Percentiles rank a stretch among this genome's conserved stretches.
Conservation (phyloP, 805 yeast genomes). For the Starmerella riodocensis region DNA sequence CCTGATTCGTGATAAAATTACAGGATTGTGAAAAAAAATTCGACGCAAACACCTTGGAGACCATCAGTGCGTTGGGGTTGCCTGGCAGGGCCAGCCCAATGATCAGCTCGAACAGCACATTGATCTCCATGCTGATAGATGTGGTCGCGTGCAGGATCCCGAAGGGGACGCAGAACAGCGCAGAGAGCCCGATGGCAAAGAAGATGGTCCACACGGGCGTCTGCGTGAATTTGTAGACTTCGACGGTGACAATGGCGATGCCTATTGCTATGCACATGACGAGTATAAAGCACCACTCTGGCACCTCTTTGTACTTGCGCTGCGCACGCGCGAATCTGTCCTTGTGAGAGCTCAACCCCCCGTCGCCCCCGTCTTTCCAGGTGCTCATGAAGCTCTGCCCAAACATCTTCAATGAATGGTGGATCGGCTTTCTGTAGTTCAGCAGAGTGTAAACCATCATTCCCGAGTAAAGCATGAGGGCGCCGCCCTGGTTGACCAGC, state of each 20-base stretch:
- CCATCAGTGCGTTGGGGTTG: slow-evolving; percentile 48
- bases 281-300: slow-evolving; percentile 37
- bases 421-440: slow-evolving; percentile 32
- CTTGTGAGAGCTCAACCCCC: slow-evolving; percentile 7
- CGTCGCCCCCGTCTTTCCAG: slow-evolving; percentile 1
- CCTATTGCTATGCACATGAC: slow-evolving; percentile 34
- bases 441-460: slow-evolving; percentile 37
- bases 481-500: slow-evolving; percentile 40
- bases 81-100: slow-evolving; percentile 58
- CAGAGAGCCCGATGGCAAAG: slow-evolving; percentile 41
- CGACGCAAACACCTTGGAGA: slow-evolving; percentile 45
- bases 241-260: slow-evolving; percentile 33
- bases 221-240: slow-evolving; percentile 32
- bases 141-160: slow-evolving; percentile 50
- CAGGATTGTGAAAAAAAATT: slow-evolving; percentile 52
- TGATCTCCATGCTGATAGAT: slow-evolving; percentile 44
- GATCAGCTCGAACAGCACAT: slow-evolving; percentile 49
- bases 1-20: slow-evolving; percentile 42
- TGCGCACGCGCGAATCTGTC: slow-evolving; percentile 34
- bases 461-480: slow-evolving; percentile 40
- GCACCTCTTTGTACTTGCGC: slow-evolving; percentile 42
- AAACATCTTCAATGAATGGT: slow-evolving; percentile 22
- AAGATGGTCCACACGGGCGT: slow-evolving; percentile 45
- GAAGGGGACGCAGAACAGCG: slow-evolving; percentile 49
- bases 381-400: slow-evolving; percentile 4